phyloP scores from a whole-genome alignment of 768 basidiomycete genomes.

The Sarcomyxa edulis region DNA sequence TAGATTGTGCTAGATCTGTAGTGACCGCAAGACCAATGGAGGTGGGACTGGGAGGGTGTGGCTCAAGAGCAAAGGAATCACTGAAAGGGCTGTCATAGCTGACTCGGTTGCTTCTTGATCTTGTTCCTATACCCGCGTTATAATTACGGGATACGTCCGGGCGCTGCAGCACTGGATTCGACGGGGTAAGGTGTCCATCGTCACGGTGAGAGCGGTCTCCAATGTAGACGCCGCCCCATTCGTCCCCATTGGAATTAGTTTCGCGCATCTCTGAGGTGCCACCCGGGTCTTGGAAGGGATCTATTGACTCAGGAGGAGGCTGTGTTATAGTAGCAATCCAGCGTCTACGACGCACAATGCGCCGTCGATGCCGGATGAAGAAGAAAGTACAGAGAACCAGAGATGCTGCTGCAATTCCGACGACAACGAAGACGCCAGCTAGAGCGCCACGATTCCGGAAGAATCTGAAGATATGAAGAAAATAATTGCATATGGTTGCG shows the following conservation, averaged over 20 bases:
- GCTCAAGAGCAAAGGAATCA: constrained; percentile 8
- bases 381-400: constrained; percentile 40
- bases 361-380: constrained; percentile 36
- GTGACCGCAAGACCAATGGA: constrained; percentile 16
- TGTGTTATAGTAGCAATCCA: constrained; percentile 33
- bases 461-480: constrained; percentile 37
- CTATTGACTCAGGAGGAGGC: constrained; percentile 20
- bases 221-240: no score
- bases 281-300: constrained; percentile 32
- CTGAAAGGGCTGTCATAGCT: constrained; percentile 11
- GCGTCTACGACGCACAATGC: constrained; percentile 26
- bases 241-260: not conserved
- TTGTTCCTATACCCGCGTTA: not conserved
- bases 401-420: constrained; percentile 50
- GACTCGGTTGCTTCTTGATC: not conserved
- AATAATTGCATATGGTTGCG: not conserved
- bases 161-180: not conserved
- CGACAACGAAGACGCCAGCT: constrained; percentile 67
- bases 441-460: constrained; percentile 65
- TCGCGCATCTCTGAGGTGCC: constrained; percentile 6
- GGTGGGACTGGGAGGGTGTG: not conserved
- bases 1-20: constrained; percentile 11
- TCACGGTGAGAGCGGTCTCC: no score
- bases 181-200: not conserved
- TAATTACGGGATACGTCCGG: no score